Base-by-base conservation (phyloP, 192 early-diverging fungal genomes). In the Coemansia sp. region DNA sequence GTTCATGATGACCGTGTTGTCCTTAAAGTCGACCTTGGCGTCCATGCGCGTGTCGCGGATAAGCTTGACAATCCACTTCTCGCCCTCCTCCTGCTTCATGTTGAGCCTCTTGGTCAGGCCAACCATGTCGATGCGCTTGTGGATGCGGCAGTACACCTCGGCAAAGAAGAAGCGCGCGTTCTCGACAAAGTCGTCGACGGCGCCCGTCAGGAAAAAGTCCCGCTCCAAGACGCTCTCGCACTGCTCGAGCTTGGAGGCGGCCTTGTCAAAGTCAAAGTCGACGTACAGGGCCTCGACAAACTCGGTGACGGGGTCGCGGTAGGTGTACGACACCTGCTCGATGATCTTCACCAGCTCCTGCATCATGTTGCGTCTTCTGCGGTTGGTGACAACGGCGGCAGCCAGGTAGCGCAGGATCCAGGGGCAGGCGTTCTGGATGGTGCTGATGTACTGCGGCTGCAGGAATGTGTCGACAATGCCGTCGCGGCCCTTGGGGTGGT, bases 41-140 rank as follows among this genome's bases (percentile, higher is more conserved):
- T 98, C 94, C 59, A 96, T 91, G 59, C 91, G 81, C 17, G 93
- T 93, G 55, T 95, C 90, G 32, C 93, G 85, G 67, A 98, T 95
- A 46, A 98, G 79, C 80, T 98, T 91, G 36, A 93, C 93, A 46
- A 98, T 94, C 93, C 93, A 96, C 74, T 95, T 95, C 66, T 96
- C 94, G 46, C 92, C 93, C 62, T 89, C 87, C 57, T 92, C 91
- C 64, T 86, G 82, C 63, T 78, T 80, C 81, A 96, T 81, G 62
- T 90, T 89, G 36, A 98, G 78, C 43, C 83, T 87, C 58, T 85
- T 82, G 43, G 86, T 86, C 57, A 98, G 78, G 25, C 83, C 85
- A n/a, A 74, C 80, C 64, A 96, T 87, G 73, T 95, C 88, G 53
- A 98, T 94, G 78, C 90, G 87, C 78, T 93, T 90, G 79, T 98